Base-by-base conservation (phyloP, 2,329 filamentous ascomycete genomes). In the Elsinoe ampelina region DNA sequence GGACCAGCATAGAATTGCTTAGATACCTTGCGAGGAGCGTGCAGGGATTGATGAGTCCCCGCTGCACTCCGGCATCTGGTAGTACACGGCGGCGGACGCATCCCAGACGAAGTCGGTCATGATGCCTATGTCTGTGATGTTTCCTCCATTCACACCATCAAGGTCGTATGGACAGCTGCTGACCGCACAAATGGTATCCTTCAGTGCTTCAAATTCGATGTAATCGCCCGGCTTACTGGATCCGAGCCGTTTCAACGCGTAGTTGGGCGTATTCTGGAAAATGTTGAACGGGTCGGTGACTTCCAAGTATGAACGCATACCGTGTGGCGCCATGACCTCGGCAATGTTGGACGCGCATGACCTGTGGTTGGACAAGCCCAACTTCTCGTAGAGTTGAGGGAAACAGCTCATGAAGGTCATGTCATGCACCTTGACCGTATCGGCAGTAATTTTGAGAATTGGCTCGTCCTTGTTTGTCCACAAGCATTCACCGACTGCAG, bases 401-500 rank as follows among this genome's bases (percentile, higher is more conserved):
- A 68, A 71, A 60, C 71, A 73, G 10, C 67, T 67, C 69, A 72
- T 72, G 65, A 69, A 70, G 6, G 63, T 65, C 68, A 72, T 70
- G 57, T 72, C 71, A 63, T 72, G 71, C 26, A 70, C 67, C 52
- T 71, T 68, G 41, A 71, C 69, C 8, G 70, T 71, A 57, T 73
- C 71, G 22, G 63, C 65, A 6, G 65, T 64, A 32, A 73, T 59
- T n/a, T 64, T 62, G 13, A 73, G 63, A 34, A 73, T 65, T 0
- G 67, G 65, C 26, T 67, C 63, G 55, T 71, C 67, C 30, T 62
- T 66, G 61, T 72, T 72, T 13, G 67, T 70, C 63, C 66, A 70
- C 5, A 73, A 64, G 55, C 55, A 63, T 54, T 73, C 71, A 55
- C 71, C 70, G 4, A 71, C 63, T 7, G 66, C 64, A 11, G 70